These are phyloP conservation scores for Fraxinus cuspidata DNA, from an alignment of 257 asterid species.

Conservation along the genomic window DNA sequence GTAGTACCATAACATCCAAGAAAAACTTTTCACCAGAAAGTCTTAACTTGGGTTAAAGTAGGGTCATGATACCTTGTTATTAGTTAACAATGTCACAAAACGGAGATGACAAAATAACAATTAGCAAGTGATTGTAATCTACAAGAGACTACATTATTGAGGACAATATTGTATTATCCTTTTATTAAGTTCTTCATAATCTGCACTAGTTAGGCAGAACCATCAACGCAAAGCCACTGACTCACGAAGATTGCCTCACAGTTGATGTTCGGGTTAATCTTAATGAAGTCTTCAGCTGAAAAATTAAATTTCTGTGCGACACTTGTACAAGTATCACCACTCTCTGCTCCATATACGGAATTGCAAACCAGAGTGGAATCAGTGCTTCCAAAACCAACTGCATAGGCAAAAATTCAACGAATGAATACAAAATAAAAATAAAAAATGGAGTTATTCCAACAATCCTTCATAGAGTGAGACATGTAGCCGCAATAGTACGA, in stretches of 20 bases:
- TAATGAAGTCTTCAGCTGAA: slow-evolving; percentile 1
- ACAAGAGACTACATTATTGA: background rate
- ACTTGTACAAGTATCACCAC: slow-evolving; percentile 30
- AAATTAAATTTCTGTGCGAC: slow-evolving; percentile 12
- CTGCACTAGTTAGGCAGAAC: slow-evolving; percentile 10
- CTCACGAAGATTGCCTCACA: slow-evolving; percentile 31
- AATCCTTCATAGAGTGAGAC: no score
- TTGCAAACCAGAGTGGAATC: slow-evolving; percentile 10
- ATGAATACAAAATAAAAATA: background rate
- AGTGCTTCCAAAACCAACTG: slow-evolving; percentile 24
- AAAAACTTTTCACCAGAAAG: background rate
- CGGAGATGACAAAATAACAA: background rate
- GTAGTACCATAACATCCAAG: background rate
- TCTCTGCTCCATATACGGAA: slow-evolving; percentile 21
- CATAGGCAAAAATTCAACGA: background rate
- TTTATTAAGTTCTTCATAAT: slow-evolving; percentile 6
- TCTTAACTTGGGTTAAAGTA: background rate
- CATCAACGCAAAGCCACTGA: slow-evolving; percentile 38
- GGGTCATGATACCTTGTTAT: background rate
- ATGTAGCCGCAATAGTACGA: no score
- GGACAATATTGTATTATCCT: background rate
- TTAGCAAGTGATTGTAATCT: background rate
- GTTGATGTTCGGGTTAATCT: slow-evolving; percentile 36
- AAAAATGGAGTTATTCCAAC: no score
- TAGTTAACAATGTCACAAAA: background rate